Conservation (phyloP, 2,329 filamentous ascomycete species). For the Teratosphaeria viscida region DNA sequence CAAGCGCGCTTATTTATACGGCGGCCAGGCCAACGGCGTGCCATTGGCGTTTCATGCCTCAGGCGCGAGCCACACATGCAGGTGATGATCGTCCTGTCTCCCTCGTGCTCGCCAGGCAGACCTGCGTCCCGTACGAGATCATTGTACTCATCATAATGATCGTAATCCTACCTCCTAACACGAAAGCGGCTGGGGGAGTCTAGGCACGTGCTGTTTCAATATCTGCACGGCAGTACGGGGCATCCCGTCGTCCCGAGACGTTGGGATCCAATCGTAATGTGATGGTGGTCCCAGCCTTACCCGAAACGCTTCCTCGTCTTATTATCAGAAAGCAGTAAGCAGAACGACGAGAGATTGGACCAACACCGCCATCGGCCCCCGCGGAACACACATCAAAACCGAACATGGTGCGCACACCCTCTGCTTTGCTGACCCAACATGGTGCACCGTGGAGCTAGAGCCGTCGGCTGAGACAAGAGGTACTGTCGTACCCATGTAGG, state of each 20-base stretch:
- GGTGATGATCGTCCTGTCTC: not conserved
- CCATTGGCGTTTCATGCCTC: not conserved
- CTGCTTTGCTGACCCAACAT: not conserved
- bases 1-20: not conserved
- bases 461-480: not conserved
- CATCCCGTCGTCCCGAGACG: not conserved
- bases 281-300: not conserved
- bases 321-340: not conserved
- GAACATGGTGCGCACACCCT: not conserved
- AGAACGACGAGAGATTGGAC: too few species aligned
- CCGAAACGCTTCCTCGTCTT: not conserved
- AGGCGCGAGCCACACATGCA: not conserved
- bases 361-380: not conserved
- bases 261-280: not conserved
- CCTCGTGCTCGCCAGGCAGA: too few species aligned
- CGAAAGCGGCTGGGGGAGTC: too few species aligned
- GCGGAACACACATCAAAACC: not conserved
- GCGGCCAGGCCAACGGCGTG: not conserved
- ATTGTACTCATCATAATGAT: too few species aligned
- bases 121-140: too few species aligned
- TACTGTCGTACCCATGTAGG: conserved; percentile 28
- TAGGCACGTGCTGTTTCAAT: not conserved
- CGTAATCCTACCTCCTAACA: too few species aligned
- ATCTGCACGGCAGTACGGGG: not conserved
- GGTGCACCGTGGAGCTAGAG: too few species aligned